Evolutionary conservation across 2,329 filamentous ascomycete species (phyloP).

Genomic region (Aspergillus sp.): DNA sequence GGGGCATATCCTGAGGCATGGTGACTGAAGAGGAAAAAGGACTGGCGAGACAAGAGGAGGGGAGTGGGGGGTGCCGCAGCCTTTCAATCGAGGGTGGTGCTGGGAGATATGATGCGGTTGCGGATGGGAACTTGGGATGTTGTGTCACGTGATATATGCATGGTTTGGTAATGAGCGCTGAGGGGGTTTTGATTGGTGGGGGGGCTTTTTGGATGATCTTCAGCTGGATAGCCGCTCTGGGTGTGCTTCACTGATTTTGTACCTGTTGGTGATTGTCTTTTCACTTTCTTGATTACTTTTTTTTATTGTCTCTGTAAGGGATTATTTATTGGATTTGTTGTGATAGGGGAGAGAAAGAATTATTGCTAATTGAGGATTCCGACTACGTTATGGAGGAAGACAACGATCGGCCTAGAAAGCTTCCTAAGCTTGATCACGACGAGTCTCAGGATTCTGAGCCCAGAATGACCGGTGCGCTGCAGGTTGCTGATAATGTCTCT

Average conservation of each 20-base stretch:
- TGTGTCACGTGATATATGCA: constrained; percentile 27
- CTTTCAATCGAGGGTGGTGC: no score
- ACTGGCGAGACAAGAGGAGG: constrained; percentile 14
- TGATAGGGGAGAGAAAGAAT: not conserved
- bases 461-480: constrained; percentile 33
- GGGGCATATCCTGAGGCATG: constrained; percentile 99
- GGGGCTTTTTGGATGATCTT: not conserved
- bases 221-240: not conserved
- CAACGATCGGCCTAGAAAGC: constrained; percentile 55
- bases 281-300: no score
- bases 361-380: not conserved
- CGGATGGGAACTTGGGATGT: constrained; percentile 32
- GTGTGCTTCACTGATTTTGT: no score
- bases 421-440: constrained; percentile 54
- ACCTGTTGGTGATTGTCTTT: no score
- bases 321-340: not conserved
- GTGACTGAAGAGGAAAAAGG: constrained; percentile 30
- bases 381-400: constrained; percentile 52
- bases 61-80: constrained; percentile 18
- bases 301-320: no score
- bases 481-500: not conserved
- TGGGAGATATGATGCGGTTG: constrained; percentile 19
- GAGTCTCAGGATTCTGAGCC: constrained; percentile 27
- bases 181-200: constrained; percentile 30
- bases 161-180: constrained; percentile 35